A percentile compares a stretch with the other conserved stretches of the same genome.
These are phyloP conservation scores for Apophysomyces sp. DNA, from an alignment of 371 early-diverging fungal species.

Conservation along the genomic window DNA sequence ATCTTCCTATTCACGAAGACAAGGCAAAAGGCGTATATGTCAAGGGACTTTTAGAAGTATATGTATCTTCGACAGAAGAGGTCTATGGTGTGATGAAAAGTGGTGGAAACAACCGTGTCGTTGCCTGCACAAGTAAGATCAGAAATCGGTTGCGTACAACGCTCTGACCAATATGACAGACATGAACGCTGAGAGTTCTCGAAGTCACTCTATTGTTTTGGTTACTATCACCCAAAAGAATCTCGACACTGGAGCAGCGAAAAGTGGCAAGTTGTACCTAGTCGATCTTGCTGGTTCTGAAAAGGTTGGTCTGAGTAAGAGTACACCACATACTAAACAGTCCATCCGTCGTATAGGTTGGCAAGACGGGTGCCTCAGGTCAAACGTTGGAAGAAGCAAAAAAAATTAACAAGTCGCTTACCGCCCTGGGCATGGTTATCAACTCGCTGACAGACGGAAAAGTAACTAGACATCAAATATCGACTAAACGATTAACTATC, in stretches of 20 bases:
- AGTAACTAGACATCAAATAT: constrained; percentile 36
- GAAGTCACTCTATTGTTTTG: constrained; percentile 98
- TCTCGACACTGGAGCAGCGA: constrained; percentile 82
- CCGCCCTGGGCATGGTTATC: constrained; percentile 98
- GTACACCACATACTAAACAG: background rate
- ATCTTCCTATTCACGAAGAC: constrained; percentile 95
- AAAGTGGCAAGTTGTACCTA: constrained; percentile 89
- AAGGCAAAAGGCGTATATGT: constrained; percentile 94
- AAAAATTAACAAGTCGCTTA: constrained; percentile 99
- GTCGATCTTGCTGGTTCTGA: constrained; percentile 99
- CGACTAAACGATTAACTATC: background rate
- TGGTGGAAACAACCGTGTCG: constrained; percentile 88
- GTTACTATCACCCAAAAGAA: constrained; percentile 94
- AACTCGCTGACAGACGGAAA: constrained; percentile 93
- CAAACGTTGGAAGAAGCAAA: constrained; percentile 99
- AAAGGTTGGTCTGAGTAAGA: constrained; percentile 53
- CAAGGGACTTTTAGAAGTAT: constrained; percentile 92
- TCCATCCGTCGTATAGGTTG: constrained; percentile 47
- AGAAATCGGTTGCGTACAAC: constrained; percentile 8
- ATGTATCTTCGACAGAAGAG: constrained; percentile 91
- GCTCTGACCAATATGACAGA: constrained; percentile 42
- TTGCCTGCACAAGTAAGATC: constrained; percentile 84
- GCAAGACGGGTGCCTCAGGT: constrained; percentile 98
- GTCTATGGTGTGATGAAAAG: constrained; percentile 93
- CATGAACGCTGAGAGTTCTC: constrained; percentile 98